Base-by-base conservation (phyloP, 352 stramenopile species). In the Elongisporangium undulatum region DNA sequence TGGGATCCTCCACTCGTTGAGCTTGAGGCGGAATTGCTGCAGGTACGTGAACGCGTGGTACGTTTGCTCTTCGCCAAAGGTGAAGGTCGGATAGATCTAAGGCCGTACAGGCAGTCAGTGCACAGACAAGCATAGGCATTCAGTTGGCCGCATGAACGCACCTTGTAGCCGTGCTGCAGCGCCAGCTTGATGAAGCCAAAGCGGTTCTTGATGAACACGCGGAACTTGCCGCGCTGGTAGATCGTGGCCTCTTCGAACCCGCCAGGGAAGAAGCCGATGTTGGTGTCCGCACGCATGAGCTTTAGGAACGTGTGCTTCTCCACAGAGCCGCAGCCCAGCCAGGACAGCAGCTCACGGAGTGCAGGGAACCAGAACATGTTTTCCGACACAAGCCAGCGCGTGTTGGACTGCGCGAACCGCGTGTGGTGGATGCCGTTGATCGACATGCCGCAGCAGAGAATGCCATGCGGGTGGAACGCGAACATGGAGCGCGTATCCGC, bases 161-260 rank as follows among this genome's bases (percentile, higher is more conserved):
- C 71, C 39, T 77, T 87, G 68, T 90, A 93, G 22, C 90, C 89
- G 63, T 87, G 72, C 67, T 96, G 75, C 19, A 97, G 72, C 53
- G 77, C 87, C 17, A 97, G 77, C 56, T 94, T 91, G 62, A 98
- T 80, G 71, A 98, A 97, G 8, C 92, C 92, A 34, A 82, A 85
- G 19, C 90, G 71, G 41, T 84, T 76, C 53, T 92, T 85, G 38
- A 98, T 71, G 59, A 82, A 97, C 16, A 96, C 79, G 55, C 89
- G 81, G 68, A 97, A 89, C 41, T 76, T 68, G 8, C 72, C 72
- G 1, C 70, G 69, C 49, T 67, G 66, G 38, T 78, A 92, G 16
- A 97, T 59, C 20, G 90, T 95, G 3, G 89, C 90, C 68, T 98
- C 92, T 68, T 98, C 88, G 61, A 97, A 96, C 16, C 92, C 92